A percentile compares a stretch with the other conserved stretches of the same genome.
These are phyloP conservation scores for Carex arenaria DNA, from an alignment of 202 grass and related monocot species.

Conservation along the genomic window DNA sequence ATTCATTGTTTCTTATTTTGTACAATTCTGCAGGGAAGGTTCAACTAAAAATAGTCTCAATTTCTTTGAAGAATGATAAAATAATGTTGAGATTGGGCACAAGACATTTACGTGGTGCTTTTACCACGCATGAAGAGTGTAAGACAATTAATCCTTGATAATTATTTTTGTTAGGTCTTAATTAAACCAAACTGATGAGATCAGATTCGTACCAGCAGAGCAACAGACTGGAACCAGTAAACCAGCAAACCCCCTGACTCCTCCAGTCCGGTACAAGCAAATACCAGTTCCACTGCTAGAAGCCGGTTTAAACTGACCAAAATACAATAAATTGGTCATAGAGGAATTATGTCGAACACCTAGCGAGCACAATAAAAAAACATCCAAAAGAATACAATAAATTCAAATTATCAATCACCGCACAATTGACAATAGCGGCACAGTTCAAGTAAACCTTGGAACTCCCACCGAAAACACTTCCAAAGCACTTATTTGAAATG, in stretches of 20 bases:
- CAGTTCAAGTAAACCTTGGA: background rate
- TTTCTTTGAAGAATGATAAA: slow-evolving; percentile 36
- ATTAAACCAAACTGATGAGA: background rate
- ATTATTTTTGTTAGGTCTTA: background rate
- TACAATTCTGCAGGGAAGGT: slow-evolving; percentile 45
- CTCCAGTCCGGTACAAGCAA: background rate
- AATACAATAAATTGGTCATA: background rate
- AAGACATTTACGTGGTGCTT: slow-evolving; percentile 56
- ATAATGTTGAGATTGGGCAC: slow-evolving; percentile 58
- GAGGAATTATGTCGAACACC: background rate
- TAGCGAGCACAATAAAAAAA: background rate
- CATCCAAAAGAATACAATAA: background rate
- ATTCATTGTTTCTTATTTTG: background rate
- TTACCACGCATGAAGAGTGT: slow-evolving; percentile 62
- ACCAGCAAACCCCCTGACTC: background rate
- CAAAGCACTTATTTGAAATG: too few species aligned
- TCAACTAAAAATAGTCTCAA: slow-evolving; percentile 48
- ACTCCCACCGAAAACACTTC: background rate
- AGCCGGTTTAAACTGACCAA: background rate
- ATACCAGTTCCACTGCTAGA: background rate
- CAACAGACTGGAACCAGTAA: background rate
- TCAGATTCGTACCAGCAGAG: background rate
- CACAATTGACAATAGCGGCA: background rate
- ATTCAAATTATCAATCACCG: background rate
- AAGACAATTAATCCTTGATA: slow-evolving; percentile 22